phyloP scores from a whole-genome alignment of 2,329 filamentous ascomycete species.

The Pseudogymnoascus verrucosus region DNA sequence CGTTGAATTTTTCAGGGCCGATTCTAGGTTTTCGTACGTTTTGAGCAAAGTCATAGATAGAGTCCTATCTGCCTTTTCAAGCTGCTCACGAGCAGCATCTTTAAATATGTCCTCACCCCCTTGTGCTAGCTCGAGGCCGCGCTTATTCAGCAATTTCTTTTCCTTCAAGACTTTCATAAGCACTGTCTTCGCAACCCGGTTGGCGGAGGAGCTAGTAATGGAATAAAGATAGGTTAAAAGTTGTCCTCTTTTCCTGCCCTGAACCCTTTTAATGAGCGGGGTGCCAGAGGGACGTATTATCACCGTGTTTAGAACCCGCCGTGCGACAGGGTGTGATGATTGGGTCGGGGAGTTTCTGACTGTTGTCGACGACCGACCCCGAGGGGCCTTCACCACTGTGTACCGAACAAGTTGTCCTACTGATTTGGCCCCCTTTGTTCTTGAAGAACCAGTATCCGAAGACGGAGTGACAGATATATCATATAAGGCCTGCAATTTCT shows the following conservation, averaged over 20 bases:
- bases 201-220: background rate
- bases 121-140: background rate
- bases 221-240: background rate
- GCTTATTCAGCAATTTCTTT: constrained; percentile 35
- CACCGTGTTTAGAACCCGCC: background rate
- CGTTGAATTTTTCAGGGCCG: background rate
- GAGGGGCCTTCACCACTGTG: background rate
- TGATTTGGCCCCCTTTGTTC: background rate
- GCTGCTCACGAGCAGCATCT: background rate
- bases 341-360: background rate
- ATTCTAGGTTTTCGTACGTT: background rate
- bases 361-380: background rate
- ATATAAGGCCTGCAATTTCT: background rate
- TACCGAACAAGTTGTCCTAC: background rate
- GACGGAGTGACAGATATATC: background rate
- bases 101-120: background rate
- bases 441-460: background rate
- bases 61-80: background rate
- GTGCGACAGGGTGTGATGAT: background rate
- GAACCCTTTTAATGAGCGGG: background rate
- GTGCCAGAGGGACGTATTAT: background rate
- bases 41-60: background rate
- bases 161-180: constrained; percentile 69
- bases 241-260: background rate
- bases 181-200: background rate